A percentile compares a stretch with the other conserved stretches of the same genome.
These are phyloP conservation scores for Aspergillus sp. DNA, from an alignment of 2,329 filamentous ascomycete genomes.

Conservation along the genomic window DNA sequence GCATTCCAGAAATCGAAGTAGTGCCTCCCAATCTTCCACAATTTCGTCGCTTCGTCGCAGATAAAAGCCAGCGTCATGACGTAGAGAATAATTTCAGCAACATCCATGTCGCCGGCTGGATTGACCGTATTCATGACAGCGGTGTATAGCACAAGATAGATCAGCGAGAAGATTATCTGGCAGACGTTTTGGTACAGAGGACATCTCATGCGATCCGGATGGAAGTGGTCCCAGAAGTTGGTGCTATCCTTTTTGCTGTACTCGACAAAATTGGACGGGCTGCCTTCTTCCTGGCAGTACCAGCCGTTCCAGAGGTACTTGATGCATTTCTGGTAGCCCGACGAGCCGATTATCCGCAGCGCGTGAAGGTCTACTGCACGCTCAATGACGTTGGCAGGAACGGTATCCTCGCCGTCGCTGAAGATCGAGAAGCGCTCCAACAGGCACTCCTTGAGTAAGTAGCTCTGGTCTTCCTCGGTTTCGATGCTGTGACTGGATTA, in stretches of 20 bases:
- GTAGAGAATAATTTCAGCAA: conserved; percentile 76
- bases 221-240: conserved; percentile 69
- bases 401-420: conserved; percentile 59
- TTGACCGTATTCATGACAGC: conserved; percentile 93
- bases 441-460: conserved; percentile 70
- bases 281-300: conserved; percentile 90
- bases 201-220: conserved; percentile 88
- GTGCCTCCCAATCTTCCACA: conserved; percentile 86
- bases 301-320: conserved; percentile 88
- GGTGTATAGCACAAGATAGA: conserved; percentile 80
- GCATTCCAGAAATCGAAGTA: conserved; percentile 97
- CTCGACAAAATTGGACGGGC: conserved; percentile 79
- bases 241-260: conserved; percentile 75
- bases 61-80: conserved; percentile 86
- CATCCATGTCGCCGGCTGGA: conserved; percentile 68
- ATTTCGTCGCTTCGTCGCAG: conserved; percentile 75
- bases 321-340: conserved; percentile 94
- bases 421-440: conserved; percentile 83
- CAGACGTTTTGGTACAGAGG: conserved; percentile 87
- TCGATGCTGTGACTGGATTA: conserved; percentile 58
- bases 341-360: conserved; percentile 76
- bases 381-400: conserved; percentile 80
- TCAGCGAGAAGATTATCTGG: conserved; percentile 72
- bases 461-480: conserved; percentile 65
- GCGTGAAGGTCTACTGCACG: conserved; percentile 90